Evolutionary conservation across 257 asterid species (phyloP), one percentile per base, ranked within the genome.

Genomic region (Linderniella brevidens): DNA sequence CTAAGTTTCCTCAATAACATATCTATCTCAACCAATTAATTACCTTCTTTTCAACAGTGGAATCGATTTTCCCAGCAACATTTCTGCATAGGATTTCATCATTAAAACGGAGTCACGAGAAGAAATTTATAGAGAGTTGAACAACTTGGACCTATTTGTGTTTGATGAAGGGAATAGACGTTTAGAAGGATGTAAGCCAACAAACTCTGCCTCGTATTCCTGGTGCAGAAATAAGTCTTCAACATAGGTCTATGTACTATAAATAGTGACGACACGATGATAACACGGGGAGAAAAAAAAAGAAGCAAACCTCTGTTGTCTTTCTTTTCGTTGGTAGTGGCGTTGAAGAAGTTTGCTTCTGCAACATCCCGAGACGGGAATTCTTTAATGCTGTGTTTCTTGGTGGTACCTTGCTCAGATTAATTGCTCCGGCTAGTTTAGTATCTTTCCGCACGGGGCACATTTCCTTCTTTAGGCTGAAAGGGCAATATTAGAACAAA

Each of bases 271-370:
- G 20, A 42, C 36, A 47, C 32, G 32, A 25, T 25, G 32, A 25
- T 25, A 25, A 25, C 32, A 25, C 4, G 29, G 48, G 58, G 15
- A 58, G 17, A 46, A 56, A 49, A 35, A 41, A 16, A n/a, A 44
- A 17, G 17, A 44, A 13, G 17, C 19, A 10, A 19, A 79, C 98
- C 93, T 75, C 87, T 49, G 60, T 35, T 16, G 65, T 46, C 58
- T 82, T 82, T 62, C 94, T 66, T 73, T 88, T 88, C 41, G 73
- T 58, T 36, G 81, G 65, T 18, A 63, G 58, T 25, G 32, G 32
- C 57, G 49, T 47, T 41, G 68, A 49, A 54, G 68, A 61, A 42
- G 52, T 58, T 61, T 60, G 75, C 65, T 54, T 76, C 54, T 52
- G 64, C 17, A 19, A 52, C 58, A 55, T 60, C 10, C 54, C 58